Percentiles rank a stretch among this genome's conserved stretches.
Evolutionary conservation across 257 asterid species (phyloP).

Genomic region (Fraxinus excelsior): DNA sequence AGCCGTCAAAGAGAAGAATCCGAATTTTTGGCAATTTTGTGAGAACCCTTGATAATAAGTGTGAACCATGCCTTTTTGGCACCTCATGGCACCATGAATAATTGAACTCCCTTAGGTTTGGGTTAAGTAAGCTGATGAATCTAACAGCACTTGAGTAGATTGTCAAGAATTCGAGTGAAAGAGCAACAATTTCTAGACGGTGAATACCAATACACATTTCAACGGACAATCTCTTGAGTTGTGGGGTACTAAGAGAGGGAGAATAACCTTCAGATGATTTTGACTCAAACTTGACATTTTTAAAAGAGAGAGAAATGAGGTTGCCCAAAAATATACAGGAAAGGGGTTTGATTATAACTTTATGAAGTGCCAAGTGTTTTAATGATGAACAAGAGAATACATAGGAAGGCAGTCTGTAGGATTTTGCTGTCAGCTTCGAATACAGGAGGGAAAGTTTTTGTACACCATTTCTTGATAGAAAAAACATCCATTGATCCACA

Average conservation of each 20-base stretch:
- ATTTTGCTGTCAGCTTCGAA: not conserved
- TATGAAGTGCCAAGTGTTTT: not conserved
- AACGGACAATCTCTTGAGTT: not conserved
- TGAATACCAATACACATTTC: not conserved
- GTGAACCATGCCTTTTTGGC: too few relatives aligned
- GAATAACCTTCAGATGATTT: not conserved
- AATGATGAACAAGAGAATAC: not conserved
- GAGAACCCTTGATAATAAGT: not conserved
- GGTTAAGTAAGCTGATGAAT: not conserved
- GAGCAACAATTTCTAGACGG: not conserved
- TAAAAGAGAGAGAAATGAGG: not conserved
- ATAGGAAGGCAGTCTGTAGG: not conserved
- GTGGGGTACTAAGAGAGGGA: not conserved
- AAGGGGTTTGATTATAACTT: not conserved
- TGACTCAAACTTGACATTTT: not conserved
- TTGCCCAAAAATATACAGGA: not conserved
- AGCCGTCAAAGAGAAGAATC: not conserved
- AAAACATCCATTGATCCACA: conserved; percentile 14
- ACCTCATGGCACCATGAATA: too few relatives aligned
- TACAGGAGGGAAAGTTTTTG: conserved; percentile 3
- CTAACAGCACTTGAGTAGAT: too few relatives aligned
- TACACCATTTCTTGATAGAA: conserved; percentile 11
- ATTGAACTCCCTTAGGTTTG: not conserved
- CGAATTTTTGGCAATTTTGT: not conserved
- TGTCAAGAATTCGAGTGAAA: not conserved